These are phyloP conservation scores for Tetrahymena malaccensis DNA, from an alignment of 73 alveolate genomes.

Conservation along the genomic window DNA sequence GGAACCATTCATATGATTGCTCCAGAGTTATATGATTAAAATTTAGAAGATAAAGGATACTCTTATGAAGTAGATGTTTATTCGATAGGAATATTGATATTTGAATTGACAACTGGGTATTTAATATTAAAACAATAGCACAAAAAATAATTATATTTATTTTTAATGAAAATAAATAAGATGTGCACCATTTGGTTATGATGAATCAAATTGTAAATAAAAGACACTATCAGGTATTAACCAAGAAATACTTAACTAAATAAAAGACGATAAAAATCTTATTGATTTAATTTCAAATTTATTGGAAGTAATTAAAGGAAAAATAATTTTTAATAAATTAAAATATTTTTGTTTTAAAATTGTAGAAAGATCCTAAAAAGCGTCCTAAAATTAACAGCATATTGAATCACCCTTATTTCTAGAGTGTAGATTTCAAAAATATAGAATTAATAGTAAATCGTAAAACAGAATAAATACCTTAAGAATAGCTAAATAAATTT, in stretches of 20 bases:
- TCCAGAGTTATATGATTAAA: not conserved
- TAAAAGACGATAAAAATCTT: not conserved
- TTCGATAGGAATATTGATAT: not conserved
- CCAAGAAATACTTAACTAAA: not conserved
- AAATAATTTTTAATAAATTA: not conserved
- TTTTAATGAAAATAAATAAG: not conserved
- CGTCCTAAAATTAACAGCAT: not conserved
- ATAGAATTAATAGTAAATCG: not conserved
- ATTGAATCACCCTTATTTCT: not conserved
- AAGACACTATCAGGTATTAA: not conserved
- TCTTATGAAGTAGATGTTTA: not conserved
- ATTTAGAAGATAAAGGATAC: not conserved
- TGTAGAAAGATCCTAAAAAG: not conserved
- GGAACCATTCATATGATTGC: conserved; percentile 37
- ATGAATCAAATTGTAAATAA: not conserved
- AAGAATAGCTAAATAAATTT: not conserved
- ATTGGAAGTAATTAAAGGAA: not conserved
- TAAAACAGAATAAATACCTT: not conserved
- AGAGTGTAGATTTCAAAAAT: not conserved
- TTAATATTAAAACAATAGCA: not conserved
- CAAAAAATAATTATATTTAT: not conserved
- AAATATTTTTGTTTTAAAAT: not conserved
- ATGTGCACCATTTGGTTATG: not conserved
- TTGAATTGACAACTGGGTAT: not conserved
- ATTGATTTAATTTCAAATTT: not conserved